Base-by-base conservation (phyloP, 768 basidiomycete genomes). In the Amanita inopinata region DNA sequence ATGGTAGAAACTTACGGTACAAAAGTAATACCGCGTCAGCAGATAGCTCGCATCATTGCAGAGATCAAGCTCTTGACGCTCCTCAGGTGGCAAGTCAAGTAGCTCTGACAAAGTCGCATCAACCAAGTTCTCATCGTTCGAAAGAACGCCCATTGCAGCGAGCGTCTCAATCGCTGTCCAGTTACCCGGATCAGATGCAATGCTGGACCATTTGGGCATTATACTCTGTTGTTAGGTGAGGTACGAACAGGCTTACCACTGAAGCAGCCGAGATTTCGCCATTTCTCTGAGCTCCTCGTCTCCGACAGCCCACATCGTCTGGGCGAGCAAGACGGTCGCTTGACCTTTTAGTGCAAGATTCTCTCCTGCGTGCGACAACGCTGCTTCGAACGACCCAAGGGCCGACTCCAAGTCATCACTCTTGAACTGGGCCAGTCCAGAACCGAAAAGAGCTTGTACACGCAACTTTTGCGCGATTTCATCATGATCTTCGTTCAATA, bases 51-150 rank as follows among this genome's bases (percentile, higher is more conserved):
- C 79, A 48, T 86, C 73, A 45, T 79, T 67, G 27, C 65, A 57
- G 6, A 83, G 80, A 61, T 93, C 92, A 40, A 85, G 70, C 28
- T 68, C 60, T 34, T 69, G 67, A 42, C 82, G 69, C 48, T 75
- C 68, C 46, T 89, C 79, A 12, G 80, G 54, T 0, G 89, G 74
- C 17, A 91, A 64, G 0, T 74, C 65, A 14, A 82, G 67, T 12
- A 94, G 73, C 56, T 96, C 91, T 0, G 84, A 80, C 9, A 93
- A 63, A 0, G 90, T 84, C 1, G 91, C 92, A 56, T 93, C 88
- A 18, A 92, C 70, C 14, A 96, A 70, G 25, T 70, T 73, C 24
- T 83, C 79, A 52, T 94, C 91, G 24, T 70, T 69, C 2, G 82
- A 82, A 40, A 92, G 61, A 43, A 91, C 78, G 8, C 88, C 91